Evolutionary conservation across 2,329 filamentous ascomycete species (phyloP).

Genomic region (Fusarium buxicola): DNA sequence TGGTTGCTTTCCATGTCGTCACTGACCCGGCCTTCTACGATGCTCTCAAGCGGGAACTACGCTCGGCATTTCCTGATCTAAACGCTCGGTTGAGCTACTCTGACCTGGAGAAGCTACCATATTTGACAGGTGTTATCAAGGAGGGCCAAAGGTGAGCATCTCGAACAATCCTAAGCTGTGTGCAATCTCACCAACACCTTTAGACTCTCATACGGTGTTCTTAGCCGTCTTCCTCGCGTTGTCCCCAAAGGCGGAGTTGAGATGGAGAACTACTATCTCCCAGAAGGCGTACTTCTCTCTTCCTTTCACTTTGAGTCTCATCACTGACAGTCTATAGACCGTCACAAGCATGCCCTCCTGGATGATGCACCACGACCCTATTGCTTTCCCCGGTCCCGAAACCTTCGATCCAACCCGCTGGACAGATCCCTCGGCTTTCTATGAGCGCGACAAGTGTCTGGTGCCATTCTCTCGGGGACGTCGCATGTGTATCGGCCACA

Average conservation of each 20-base stretch:
- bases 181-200: too few species aligned
- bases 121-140: constrained; percentile 16
- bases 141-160: constrained; percentile 16
- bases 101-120: constrained; percentile 15
- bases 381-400: constrained; percentile 13
- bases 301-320: too few species aligned
- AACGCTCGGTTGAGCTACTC: not conserved
- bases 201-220: constrained; percentile 18
- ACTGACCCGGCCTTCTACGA: constrained; percentile 13
- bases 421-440: constrained; percentile 12
- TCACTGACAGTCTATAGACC: not conserved
- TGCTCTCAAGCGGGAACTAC: constrained; percentile 10
- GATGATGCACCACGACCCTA: constrained; percentile 20
- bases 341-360: constrained; percentile 22
- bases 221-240: constrained; percentile 19
- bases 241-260: constrained; percentile 9
- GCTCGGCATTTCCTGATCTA: constrained; percentile 12
- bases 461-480: constrained; percentile 12
- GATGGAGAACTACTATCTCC: constrained; percentile 17
- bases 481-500: constrained; percentile 19
- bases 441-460: constrained; percentile 15
- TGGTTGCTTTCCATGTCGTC: constrained; percentile 19
- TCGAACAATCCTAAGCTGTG: too few species aligned
- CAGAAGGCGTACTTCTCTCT: not conserved
- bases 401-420: constrained; percentile 17